Percentiles rank a stretch among this genome's conserved stretches.
Evolutionary conservation across 768 basidiomycete species (phyloP).

Genomic region (Brasilioporus rufonigricans): DNA sequence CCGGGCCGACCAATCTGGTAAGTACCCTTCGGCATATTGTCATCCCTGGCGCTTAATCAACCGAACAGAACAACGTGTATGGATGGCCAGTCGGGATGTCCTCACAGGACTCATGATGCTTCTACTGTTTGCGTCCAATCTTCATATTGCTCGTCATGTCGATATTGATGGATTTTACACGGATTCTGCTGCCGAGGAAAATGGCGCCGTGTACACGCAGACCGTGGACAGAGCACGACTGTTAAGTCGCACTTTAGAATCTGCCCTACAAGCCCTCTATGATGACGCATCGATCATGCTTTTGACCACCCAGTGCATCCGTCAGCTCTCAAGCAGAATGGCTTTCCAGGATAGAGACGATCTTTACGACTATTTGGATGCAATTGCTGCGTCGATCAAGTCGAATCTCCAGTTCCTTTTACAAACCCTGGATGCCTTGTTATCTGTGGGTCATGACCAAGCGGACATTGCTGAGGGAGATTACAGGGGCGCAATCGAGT

Average conservation of each 20-base stretch:
- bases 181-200: conserved; percentile 39
- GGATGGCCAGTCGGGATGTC: conserved; percentile 44
- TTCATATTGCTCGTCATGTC: conserved; percentile 78
- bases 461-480: conserved; percentile 66
- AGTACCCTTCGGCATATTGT: conserved; percentile 7
- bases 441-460: conserved; percentile 68
- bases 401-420: conserved; percentile 55
- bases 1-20: conserved; percentile 22
- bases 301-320: conserved; percentile 48
- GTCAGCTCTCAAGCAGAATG: conserved; percentile 6
- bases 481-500: conserved; percentile 73
- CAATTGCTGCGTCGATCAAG: conserved; percentile 49
- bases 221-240: conserved; percentile 68
- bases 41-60: conserved; percentile 1
- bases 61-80: conserved; percentile 29
- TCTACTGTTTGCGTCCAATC: conserved; percentile 57
- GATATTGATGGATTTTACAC: conserved; percentile 75
- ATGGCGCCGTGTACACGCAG: conserved; percentile 54
- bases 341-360: conserved; percentile 18
- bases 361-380: conserved; percentile 44
- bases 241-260: conserved; percentile 69
- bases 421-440: conserved; percentile 59
- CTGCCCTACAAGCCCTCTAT: conserved; percentile 66
- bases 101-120: conserved; percentile 58
- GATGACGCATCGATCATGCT: conserved; percentile 67